Conservation (phyloP, 2,329 filamentous ascomycete species). For the Knoxdaviesia capensis region DNA sequence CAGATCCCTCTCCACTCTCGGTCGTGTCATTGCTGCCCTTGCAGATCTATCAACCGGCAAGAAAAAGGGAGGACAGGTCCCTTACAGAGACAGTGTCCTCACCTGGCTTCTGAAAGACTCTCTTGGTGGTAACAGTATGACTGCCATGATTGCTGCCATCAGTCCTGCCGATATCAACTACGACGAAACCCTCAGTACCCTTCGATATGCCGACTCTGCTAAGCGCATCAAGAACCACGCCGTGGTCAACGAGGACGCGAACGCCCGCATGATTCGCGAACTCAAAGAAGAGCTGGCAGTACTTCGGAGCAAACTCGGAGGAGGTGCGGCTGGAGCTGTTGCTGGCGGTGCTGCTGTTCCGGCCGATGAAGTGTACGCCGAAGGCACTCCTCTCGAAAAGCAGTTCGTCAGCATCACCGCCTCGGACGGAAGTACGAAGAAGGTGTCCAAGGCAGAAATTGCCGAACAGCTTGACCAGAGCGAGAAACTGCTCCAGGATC, state of each 20-base stretch:
- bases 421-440: constrained; percentile 70
- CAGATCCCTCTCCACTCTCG: constrained; percentile 82
- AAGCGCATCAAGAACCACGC: constrained; percentile 99
- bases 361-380: constrained; percentile 69
- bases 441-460: constrained; percentile 96
- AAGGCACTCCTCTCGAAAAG: constrained; percentile 80
- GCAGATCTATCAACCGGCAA: constrained; percentile 77
- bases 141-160: constrained; percentile 98
- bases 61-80: constrained; percentile 63
- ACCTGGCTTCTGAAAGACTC: constrained; percentile 97
- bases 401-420: constrained; percentile 91
- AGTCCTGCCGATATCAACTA: constrained; percentile 98
- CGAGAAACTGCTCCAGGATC: constrained; percentile 84
- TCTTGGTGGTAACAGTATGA: constrained; percentile 95
- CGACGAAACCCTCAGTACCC: constrained; percentile 86
- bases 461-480: constrained; percentile 90
- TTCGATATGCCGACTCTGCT: constrained; percentile 90
- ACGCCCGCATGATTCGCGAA: constrained; percentile 95
- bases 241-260: constrained; percentile 96
- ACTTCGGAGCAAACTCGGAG: constrained; percentile 65
- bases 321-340: constrained; percentile 18
- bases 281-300: constrained; percentile 85
- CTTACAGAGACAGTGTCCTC: constrained; percentile 88
- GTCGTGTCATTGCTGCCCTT: constrained; percentile 89
- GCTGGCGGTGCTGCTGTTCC: constrained; percentile 27